Percentiles rank a stretch among this genome's conserved stretches.
Conservation (phyloP, 257 asterid species). For the Rubia yunnanensis region DNA sequence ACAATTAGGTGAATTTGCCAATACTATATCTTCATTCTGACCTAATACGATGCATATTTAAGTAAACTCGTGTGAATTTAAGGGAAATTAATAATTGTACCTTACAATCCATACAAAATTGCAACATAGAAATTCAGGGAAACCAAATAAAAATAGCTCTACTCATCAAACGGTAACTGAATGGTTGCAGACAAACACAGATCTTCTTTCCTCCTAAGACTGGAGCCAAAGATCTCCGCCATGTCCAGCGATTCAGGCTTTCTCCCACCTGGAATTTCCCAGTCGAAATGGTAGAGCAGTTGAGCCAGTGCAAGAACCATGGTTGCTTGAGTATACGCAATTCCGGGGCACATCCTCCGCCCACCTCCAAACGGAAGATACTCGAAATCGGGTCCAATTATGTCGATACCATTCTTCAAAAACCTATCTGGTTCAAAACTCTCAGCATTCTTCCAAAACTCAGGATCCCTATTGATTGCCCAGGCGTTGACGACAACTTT, state of each 20-base stretch:
- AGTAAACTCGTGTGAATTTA: too few relatives aligned
- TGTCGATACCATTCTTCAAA: background rate
- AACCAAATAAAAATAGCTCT: background rate
- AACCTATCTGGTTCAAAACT: background rate
- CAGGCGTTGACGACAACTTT: background rate
- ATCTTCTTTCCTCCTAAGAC: background rate
- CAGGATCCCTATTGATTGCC: background rate
- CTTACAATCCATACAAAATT: too few relatives aligned
- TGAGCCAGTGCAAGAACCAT: background rate
- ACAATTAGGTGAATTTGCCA: too few relatives aligned
- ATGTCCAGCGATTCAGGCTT: background rate
- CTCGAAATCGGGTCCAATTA: background rate
- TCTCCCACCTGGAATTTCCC: background rate
- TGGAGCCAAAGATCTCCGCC: background rate
- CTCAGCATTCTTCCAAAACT: background rate
- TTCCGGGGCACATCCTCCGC: background rate
- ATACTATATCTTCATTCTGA: too few relatives aligned
- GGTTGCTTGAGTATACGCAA: background rate
- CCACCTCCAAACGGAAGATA: background rate
- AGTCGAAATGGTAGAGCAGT: background rate
- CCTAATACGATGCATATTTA: too few relatives aligned
- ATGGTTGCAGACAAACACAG: background rate
- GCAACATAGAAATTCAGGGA: too few relatives aligned
- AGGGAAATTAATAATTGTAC: background rate
- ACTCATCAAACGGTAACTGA: background rate